Base-by-base conservation (phyloP, 352 stramenopile genomes). In the Globisporangium megalacanthum region DNA sequence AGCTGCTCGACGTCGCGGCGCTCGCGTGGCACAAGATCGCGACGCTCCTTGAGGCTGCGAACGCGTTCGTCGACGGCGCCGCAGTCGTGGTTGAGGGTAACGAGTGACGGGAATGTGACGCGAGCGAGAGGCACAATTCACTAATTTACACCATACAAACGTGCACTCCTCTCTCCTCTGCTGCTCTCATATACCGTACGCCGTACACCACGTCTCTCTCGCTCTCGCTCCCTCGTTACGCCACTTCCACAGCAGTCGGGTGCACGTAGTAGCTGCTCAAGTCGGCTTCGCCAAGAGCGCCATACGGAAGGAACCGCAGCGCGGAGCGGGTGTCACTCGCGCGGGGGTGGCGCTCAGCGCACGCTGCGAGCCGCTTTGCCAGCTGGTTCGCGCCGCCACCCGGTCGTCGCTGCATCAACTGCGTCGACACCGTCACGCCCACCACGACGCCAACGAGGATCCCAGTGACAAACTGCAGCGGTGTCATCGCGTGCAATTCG, bases 1-100 rank as follows among this genome's bases (percentile, higher is more conserved):
- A 89, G 57, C 52, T 89, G 39, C 55, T 86, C 13, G 79, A 89
- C 49, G 41, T 70, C 0, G 56, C 66, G 11, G 57, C 56, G 42
- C 49, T 69, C 49, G 46, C 64, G 29, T 78, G 70, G 70, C 41
- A 22, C 31, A 42, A 64, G 22, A 62, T 77, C 49, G 58, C 66
- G 52, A 42, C 57, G 37, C 60, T 77, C 14, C 39, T 76, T 4
- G 65, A 68, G 29, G 45, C 64, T 0, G 48, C 55, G 8, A 29
- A 19, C 36, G 41, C 52, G 33, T 49, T 29, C 14, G 56, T 66
- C 10, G 54, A 59, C 6, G 33, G 44, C 37, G 61, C 61, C 0
- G 56, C 61, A 6, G 54, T 65, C 1, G 39, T 61, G 3, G 58
- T 35, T 19, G 22, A 41, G 6, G 25, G 45, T 8, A 29, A 29